These are phyloP conservation scores for Silybum marianum DNA, from an alignment of 129 eudicot species.

Conservation along the genomic window DNA sequence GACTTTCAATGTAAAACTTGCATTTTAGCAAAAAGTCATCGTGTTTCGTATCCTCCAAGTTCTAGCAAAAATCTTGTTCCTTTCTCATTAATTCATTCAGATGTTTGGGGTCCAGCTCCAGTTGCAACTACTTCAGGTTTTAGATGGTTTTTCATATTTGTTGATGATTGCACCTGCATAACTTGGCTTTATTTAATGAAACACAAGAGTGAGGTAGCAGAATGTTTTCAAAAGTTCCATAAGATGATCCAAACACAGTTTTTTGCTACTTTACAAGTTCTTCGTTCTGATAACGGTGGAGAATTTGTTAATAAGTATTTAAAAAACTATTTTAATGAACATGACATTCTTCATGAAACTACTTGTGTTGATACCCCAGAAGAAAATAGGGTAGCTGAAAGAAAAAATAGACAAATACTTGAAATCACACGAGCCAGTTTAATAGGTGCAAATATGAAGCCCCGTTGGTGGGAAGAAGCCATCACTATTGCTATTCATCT, in stretches of 20 bases:
- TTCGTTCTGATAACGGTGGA: conserved; percentile 1
- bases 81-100: conserved; percentile 16
- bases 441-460: neutral
- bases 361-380: neutral
- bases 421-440: neutral
- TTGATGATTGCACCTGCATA: conserved; percentile 12
- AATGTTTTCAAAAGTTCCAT: neutral
- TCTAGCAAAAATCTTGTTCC: neutral
- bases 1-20: conserved; percentile 8
- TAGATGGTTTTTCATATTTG: conserved; percentile 10
- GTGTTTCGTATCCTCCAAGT: neutral
- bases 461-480: neutral
- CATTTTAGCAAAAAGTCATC: conserved; percentile 9
- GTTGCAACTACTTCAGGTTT: neutral
- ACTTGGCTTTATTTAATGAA: too few species aligned
- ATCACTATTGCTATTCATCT: neutral
- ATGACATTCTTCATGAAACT: neutral
- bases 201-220: conserved; percentile 7
- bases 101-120: conserved; percentile 18
- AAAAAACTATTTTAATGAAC: neutral
- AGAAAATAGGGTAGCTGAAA: neutral
- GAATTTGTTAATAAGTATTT: neutral
- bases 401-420: conserved; percentile 1
- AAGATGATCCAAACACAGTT: neutral
- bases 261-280: neutral